Evolutionary conservation across 108 stramenopile genomes (phyloP), one percentile per base, ranked within the genome.

Genomic region (Bacterosira constricta): DNA sequence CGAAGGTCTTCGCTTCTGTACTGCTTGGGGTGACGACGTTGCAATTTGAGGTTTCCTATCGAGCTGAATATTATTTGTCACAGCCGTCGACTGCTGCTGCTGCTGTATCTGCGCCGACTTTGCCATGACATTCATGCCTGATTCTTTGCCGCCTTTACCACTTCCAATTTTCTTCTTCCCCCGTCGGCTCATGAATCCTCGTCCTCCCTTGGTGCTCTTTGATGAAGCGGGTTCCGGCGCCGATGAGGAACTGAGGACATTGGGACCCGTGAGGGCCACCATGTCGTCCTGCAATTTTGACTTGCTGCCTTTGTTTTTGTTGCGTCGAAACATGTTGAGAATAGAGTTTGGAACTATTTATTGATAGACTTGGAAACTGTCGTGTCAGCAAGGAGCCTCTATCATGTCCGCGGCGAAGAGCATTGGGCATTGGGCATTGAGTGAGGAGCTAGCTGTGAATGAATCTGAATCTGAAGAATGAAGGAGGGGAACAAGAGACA

Each of bases 151-250:
- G 20, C 23, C 46, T 47, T 21, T 6, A 18, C 6, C 46, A 18
- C 17, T 37, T 17, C 59, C 59, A 35, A 37, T 37, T 18, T 65
- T 65, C 31, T 65, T 65, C 50, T 35, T 51, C 50, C 37, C 49
- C 18, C 59, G 39, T 7, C 59, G 39, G 20, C 39, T 38, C 9
- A n/a, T 9, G 2, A 54, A 54, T 54, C 1, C 17, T 1, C 46
- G 46, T 21, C n/a, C 41, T 12, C 12, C 10, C 25, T 27, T 27
- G 2, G 26, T 15, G n/a, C n/a, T n/a, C n/a, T n/a, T n/a, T n/a
- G n/a, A n/a, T n/a, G n/a, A n/a, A n/a, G n/a, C n/a, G 27, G 11
- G 51, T 23, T 52, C 51, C 27, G 51, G 26, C 25, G 26, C 15
- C 6, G 51, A 52, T 27, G 51, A 52, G 25, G 51, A 52, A 27